Evolutionary conservation across 257 asterid genomes (phyloP).

Genomic region (Scutellaria barbata): DNA sequence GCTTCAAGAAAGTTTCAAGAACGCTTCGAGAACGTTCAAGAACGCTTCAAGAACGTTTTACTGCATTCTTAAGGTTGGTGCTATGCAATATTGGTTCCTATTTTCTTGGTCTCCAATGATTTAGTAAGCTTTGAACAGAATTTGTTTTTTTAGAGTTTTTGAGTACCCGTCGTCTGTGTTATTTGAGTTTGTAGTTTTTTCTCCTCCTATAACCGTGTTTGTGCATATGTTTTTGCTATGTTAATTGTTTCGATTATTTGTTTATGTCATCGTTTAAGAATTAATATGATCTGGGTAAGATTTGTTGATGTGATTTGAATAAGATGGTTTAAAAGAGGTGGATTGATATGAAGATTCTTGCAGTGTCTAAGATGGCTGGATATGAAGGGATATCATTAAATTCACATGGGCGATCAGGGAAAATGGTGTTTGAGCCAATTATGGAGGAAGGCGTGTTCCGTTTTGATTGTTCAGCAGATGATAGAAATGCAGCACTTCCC

Average conservation of each 20-base stretch:
- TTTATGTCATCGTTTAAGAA: slow-evolving; percentile 12
- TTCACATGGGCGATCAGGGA: slow-evolving; percentile 49
- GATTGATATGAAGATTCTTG: slow-evolving; percentile 18
- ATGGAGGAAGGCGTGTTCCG: slow-evolving; percentile 87
- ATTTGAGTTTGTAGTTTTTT: not conserved
- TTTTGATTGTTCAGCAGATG: slow-evolving; percentile 85
- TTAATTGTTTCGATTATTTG: slow-evolving; percentile 2
- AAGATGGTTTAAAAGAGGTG: slow-evolving; percentile 37
- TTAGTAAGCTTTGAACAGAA: too few species aligned
- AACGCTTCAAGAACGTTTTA: too few species aligned
- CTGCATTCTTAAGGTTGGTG: too few species aligned
- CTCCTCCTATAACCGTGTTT: not conserved
- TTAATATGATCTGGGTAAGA: slow-evolving; percentile 31
- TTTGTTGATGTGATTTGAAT: slow-evolving; percentile 35
- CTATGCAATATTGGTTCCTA: too few species aligned
- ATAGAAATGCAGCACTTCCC: slow-evolving; percentile 75
- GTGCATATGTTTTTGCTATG: not conserved
- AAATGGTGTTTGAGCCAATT: slow-evolving; percentile 83
- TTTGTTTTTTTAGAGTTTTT: not conserved
- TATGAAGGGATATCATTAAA: not conserved
- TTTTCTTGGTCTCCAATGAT: too few species aligned
- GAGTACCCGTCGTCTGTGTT: not conserved
- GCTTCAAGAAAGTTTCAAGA: too few species aligned
- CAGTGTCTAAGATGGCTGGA: slow-evolving; percentile 59
- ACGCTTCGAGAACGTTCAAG: too few species aligned